Conservation (phyloP, 2,329 filamentous ascomycete species). For the Trichoderma pleuroti region DNA sequence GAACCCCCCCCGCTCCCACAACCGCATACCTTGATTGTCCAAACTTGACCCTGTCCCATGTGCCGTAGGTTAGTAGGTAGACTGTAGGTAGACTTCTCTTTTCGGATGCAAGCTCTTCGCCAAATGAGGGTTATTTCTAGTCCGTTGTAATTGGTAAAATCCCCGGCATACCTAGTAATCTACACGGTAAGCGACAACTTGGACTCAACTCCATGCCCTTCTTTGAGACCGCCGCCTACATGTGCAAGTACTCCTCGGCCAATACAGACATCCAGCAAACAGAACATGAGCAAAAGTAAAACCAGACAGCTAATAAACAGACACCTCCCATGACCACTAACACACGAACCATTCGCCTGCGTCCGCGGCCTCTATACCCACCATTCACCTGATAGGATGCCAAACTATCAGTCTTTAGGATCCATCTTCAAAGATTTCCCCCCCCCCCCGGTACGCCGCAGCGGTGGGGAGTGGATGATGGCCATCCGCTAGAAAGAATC, state of each 20-base stretch:
- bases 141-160: not conserved
- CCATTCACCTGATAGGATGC: not conserved
- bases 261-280: not conserved
- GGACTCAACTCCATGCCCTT: not conserved
- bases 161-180: not conserved
- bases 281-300: not conserved
- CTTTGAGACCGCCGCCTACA: not conserved
- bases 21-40: not conserved
- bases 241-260: not conserved
- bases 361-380: slow-evolving; percentile 1
- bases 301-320: not conserved
- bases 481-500: slow-evolving; percentile 1
- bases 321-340: not conserved
- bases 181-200: not conserved
- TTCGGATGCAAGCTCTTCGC: slow-evolving; percentile 4
- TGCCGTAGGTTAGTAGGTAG: not conserved
- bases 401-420: not conserved
- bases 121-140: slow-evolving; percentile 1
- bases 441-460: not conserved
- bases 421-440: not conserved
- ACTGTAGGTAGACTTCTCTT: not conserved
- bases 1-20: not conserved
- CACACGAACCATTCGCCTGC: not conserved
- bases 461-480: not conserved
- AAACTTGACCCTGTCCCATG: not conserved